Percentiles rank a stretch among this genome's conserved stretches.
These are phyloP conservation scores for Cryptococcus floricola DNA, from an alignment of 1,284 basidiomycete genomes.

Conservation along the genomic window DNA sequence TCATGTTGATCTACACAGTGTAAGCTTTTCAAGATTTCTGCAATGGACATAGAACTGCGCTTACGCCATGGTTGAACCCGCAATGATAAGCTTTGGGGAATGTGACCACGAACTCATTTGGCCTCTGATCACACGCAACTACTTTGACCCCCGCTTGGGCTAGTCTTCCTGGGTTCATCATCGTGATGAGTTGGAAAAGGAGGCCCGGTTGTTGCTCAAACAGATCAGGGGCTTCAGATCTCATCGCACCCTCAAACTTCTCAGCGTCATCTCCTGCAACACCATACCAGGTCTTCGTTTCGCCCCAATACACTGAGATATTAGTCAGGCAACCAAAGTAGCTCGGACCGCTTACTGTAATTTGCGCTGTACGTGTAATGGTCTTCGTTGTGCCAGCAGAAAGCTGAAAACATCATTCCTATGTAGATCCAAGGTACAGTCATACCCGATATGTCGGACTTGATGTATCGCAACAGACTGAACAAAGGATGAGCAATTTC, in stretches of 20 bases:
- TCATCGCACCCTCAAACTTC: conserved; percentile 94
- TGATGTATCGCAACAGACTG: conserved; percentile 67
- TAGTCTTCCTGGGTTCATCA: conserved; percentile 92
- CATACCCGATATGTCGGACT: conserved; percentile 99
- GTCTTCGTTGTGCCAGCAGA: conserved; percentile 99
- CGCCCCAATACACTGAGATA: conserved; percentile 94
- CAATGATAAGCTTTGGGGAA: conserved; percentile 98
- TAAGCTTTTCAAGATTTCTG: no score
- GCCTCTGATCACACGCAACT: conserved; percentile 90
- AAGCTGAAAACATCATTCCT: conserved; percentile 98
- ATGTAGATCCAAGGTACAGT: conserved; percentile 99
- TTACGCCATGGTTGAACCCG: conserved; percentile 94
- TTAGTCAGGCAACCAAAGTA: no score
- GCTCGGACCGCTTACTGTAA: conserved; percentile 77
- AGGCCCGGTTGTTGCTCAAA: conserved; percentile 97
- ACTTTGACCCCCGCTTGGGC: conserved; percentile 88
- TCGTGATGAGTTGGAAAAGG: conserved; percentile 93
- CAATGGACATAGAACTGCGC: no score
- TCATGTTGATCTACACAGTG: conserved; percentile 77
- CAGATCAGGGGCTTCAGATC: conserved; percentile 92
- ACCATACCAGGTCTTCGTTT: conserved; percentile 99
- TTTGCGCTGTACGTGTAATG: conserved; percentile 97
- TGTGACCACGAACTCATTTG: conserved; percentile 96
- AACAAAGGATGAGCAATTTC: neutral
- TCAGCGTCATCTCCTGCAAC: conserved; percentile 91